Percentiles rank a stretch among this genome's conserved stretches.
These are phyloP conservation scores for Xeromyces bisporus DNA, from an alignment of 495 filamentous ascomycete species.

Conservation along the genomic window DNA sequence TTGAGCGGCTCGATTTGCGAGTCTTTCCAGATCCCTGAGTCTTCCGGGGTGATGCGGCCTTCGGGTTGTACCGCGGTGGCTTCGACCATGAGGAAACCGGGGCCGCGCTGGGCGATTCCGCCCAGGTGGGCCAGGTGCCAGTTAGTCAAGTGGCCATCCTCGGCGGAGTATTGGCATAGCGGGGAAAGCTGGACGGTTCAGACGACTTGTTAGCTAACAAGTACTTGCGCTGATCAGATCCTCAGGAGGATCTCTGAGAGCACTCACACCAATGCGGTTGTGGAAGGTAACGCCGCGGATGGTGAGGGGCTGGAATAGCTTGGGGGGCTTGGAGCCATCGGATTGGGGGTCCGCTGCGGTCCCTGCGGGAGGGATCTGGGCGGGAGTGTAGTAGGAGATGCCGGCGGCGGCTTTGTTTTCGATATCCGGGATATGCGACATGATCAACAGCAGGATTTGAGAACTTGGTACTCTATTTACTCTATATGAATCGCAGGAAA, in stretches of 20 bases:
- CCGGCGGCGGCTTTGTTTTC: constrained; percentile 27
- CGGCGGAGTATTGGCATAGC: constrained; percentile 52
- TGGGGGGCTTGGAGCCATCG: constrained; percentile 38
- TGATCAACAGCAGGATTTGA: no score
- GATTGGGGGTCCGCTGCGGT: constrained; percentile 45
- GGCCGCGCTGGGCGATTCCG: constrained; percentile 46
- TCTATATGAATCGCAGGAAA: no score
- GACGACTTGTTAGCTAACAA: no score
- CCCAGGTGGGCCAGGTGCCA: constrained; percentile 47
- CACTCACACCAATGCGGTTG: constrained; percentile 40
- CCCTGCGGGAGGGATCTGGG: constrained; percentile 45
- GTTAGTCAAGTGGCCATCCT: constrained; percentile 42
- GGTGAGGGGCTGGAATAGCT: constrained; percentile 50
- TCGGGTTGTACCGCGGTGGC: constrained; percentile 52
- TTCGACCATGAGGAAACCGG: constrained; percentile 53
- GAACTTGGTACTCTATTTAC: no score
- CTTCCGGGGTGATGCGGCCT: constrained; percentile 63
- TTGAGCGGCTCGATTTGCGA: constrained; percentile 46
- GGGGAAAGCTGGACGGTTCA: constrained; percentile 32
- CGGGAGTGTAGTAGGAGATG: constrained; percentile 53
- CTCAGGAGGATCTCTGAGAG: background rate
- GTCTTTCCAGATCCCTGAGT: constrained; percentile 59
- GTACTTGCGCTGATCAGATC: no score
- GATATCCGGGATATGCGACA: constrained; percentile 17
- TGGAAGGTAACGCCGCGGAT: constrained; percentile 41